Evolutionary conservation across 2,329 filamentous ascomycete species (phyloP).

Genomic region (Colletotrichum sp.): DNA sequence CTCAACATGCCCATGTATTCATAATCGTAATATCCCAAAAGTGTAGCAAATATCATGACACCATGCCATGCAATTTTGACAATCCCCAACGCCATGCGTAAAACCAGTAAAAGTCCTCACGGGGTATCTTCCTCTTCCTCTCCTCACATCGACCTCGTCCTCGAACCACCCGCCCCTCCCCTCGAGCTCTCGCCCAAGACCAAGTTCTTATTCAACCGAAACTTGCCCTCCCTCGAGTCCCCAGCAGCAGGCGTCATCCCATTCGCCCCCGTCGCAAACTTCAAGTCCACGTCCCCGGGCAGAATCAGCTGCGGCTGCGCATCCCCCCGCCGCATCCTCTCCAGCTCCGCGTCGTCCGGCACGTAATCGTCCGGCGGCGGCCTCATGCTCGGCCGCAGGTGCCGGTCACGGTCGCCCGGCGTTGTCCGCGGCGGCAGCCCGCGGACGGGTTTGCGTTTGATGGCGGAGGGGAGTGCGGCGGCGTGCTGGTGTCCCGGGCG

Average conservation of each 20-base stretch:
- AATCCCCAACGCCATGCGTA: neutral
- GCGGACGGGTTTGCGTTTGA: neutral
- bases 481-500: neutral
- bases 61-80: neutral
- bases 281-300: constrained; percentile 13
- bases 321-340: constrained; percentile 25
- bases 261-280: constrained; percentile 18
- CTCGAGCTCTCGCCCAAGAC: neutral
- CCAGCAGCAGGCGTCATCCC: constrained; percentile 17
- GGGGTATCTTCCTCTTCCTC: neutral
- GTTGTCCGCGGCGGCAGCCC: neutral
- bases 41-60: neutral
- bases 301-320: constrained; percentile 27
- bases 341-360: constrained; percentile 25
- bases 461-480: neutral
- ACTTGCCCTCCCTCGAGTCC: constrained; percentile 12
- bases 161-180: neutral
- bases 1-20: neutral
- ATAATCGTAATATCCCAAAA: neutral
- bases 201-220: neutral
- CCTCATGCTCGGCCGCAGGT: constrained; percentile 14
- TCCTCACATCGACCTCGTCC: neutral
- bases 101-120: neutral
- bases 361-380: constrained; percentile 23
- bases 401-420: neutral